Conservation (phyloP, 352 stramenopile species). For the Pythium oligandrum region DNA sequence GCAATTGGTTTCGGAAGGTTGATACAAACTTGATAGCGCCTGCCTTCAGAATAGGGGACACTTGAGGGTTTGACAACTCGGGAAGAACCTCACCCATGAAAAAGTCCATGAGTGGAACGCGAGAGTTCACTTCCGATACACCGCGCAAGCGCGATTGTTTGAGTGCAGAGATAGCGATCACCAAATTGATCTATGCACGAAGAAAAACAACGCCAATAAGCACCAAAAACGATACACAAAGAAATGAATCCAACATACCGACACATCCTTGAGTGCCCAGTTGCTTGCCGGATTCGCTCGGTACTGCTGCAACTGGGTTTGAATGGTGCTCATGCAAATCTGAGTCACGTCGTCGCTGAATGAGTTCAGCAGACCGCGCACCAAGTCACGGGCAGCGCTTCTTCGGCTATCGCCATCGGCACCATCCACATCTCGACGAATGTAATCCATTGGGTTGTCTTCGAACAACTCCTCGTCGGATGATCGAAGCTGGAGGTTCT, state of each 20-base stretch:
- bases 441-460: conserved; percentile 98
- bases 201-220: conserved; percentile 1
- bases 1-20: conserved; percentile 97
- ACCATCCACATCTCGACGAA: conserved; percentile 97
- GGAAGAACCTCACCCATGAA: conserved; percentile 92
- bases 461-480: conserved; percentile 97
- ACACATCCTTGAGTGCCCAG: conserved; percentile 95
- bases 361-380: conserved; percentile 92
- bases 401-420: conserved; percentile 95
- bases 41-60: conserved; percentile 93
- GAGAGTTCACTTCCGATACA: conserved; percentile 93
- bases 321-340: conserved; percentile 92
- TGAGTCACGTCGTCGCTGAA: conserved; percentile 92
- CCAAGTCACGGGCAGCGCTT: conserved; percentile 92
- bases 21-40: conserved; percentile 98
- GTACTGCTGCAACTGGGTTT: conserved; percentile 91
- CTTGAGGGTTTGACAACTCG: conserved; percentile 85
- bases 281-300: conserved; percentile 74
- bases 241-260: conserved; percentile 37
- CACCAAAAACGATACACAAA: not conserved
- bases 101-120: conserved; percentile 96
- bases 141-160: conserved; percentile 91
- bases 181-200: conserved; percentile 77
- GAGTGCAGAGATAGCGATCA: conserved; percentile 94
- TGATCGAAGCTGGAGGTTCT: conserved; percentile 96